Conservation (phyloP, 2,329 filamentous ascomycete species). For the Cladosporium austrohemisphaericum region DNA sequence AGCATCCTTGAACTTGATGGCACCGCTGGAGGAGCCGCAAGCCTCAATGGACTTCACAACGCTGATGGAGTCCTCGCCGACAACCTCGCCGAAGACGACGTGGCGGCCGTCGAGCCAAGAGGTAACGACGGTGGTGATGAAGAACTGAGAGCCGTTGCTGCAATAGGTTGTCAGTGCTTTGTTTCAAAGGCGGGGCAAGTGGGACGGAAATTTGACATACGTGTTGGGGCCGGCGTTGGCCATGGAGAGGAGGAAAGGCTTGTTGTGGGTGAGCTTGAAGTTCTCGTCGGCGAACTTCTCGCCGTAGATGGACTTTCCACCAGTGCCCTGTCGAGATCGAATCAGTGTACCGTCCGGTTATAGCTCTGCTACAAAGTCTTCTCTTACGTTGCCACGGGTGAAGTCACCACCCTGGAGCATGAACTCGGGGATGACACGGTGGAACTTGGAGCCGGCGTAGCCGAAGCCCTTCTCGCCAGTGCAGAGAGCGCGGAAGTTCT, state of each 20-base stretch:
- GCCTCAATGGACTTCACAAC: slow-evolving; percentile 59
- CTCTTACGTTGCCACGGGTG: slow-evolving; percentile 82
- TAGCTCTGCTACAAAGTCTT: slow-evolving; percentile 4
- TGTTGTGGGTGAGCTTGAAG: slow-evolving; percentile 86
- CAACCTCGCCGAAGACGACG: slow-evolving; percentile 79
- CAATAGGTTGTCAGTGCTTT: slow-evolving; percentile 5
- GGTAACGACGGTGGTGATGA: slow-evolving; percentile 66
- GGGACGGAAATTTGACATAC: slow-evolving; percentile 41
- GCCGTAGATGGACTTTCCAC: slow-evolving; percentile 95
- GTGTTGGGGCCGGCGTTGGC: slow-evolving; percentile 98
- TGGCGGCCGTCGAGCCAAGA: slow-evolving; percentile 73
- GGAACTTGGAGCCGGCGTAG: slow-evolving; percentile 80
- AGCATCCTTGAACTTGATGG: slow-evolving; percentile 48
- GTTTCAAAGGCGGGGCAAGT: not conserved
- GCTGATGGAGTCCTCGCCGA: slow-evolving; percentile 51
- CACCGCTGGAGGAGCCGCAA: slow-evolving; percentile 53
- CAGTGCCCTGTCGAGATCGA: slow-evolving; percentile 65
- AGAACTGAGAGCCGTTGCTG: slow-evolving; percentile 70
- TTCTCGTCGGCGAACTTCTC: slow-evolving; percentile 98
- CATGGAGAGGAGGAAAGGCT: slow-evolving; percentile 93
- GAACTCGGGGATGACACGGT: slow-evolving; percentile 97
- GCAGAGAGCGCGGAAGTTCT: slow-evolving; percentile 94
- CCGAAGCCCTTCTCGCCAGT: slow-evolving; percentile 90
- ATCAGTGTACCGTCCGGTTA: slow-evolving; percentile 2
- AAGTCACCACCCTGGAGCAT: slow-evolving; percentile 99